Evolutionary conservation across 805 yeast species (phyloP), one percentile per base, ranked within the genome.

Genomic region (Candida sphagnicola): DNA sequence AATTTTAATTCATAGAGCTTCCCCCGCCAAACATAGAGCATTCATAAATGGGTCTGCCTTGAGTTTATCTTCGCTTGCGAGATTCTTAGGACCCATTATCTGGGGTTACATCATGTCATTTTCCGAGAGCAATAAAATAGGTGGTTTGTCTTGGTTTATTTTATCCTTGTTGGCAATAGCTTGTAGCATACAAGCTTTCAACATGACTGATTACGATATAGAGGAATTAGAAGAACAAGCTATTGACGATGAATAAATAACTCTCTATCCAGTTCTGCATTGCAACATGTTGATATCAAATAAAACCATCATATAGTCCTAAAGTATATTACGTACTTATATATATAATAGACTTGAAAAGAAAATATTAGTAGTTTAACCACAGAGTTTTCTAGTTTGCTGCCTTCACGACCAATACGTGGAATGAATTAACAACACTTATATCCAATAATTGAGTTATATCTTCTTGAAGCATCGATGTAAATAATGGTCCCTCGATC

Each of bases 41-140:
- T 69, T 75, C 47, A 69, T 80, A 40, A 80, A 80, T 50, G 80
- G 82, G 11, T 67, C 77, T 13, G 65, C 80, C 3, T 68, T 78
- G 53, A 71, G 79, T 29, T 63, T 72, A 28, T 57, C 74, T 14
- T 71, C 85, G 1, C 54, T 74, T 25, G 81, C 84, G 1, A 59
- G 85, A 46, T 78, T 74, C 38, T 32, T 72, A 1, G 85, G 78
- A 3, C 86, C 85, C 0, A 51, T 78, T 5, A 23, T 62, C 1
- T 78, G 82, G 80, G 85, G 85, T 4, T 59, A 49, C 18, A 42
- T 67, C 19, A 63, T 65, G 44, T 52, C 69, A 2, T 49, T 46
- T 18, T 53, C 51, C 16, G 66, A 64, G 37, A 40, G 41, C 10
- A 40, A 48, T 10, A 44, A 51, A 4, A 37, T 52, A 14, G 64